Evolutionary conservation across 2,329 filamentous ascomycete genomes (phyloP).

Genomic region (Aspergillus jensenii): DNA sequence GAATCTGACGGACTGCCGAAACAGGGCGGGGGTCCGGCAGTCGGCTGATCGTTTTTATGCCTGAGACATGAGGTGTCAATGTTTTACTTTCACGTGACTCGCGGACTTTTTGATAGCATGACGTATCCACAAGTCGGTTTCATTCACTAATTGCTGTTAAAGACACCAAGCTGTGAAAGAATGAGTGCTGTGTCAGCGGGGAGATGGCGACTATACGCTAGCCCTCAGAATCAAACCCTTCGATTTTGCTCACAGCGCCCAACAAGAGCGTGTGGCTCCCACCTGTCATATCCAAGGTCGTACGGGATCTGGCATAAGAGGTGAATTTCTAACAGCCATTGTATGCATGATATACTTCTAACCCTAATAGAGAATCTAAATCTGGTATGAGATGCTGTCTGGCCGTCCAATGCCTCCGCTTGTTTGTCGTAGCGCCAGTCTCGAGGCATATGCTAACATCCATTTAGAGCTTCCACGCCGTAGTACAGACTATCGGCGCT

Average conservation of each 20-base stretch:
- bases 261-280: background rate
- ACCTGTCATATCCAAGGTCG: constrained; percentile 1
- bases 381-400: constrained; percentile 12
- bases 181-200: constrained; percentile 11
- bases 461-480: background rate
- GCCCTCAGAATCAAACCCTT: constrained; percentile 4
- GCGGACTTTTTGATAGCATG: background rate
- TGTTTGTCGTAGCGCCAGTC: background rate
- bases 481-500: background rate
- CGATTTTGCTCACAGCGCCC: background rate
- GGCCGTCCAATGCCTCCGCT: background rate
- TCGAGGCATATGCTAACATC: background rate
- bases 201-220: constrained; percentile 16
- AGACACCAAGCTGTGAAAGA: background rate
- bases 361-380: constrained; percentile 13
- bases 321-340: constrained; percentile 16
- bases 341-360: background rate
- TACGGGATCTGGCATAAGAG: constrained; percentile 15
- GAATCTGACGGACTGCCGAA: background rate
- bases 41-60: background rate
- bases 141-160: background rate
- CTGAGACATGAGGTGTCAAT: background rate
- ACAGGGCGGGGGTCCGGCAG: background rate
- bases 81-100: background rate
- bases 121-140: background rate